phyloP scores from a whole-genome alignment of 768 basidiomycete species.

The Boletales sp. region DNA sequence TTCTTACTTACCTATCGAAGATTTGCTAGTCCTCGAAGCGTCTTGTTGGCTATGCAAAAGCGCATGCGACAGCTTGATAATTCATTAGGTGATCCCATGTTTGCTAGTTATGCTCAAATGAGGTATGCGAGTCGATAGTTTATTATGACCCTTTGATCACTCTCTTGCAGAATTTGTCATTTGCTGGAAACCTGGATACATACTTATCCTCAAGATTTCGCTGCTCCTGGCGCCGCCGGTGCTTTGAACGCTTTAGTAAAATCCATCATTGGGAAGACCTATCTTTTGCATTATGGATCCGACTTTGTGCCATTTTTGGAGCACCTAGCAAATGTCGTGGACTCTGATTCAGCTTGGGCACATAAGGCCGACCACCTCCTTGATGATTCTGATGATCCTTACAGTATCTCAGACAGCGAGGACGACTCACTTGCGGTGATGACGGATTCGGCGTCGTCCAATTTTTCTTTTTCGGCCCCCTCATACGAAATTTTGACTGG shows the following conservation, averaged over 20 bases:
- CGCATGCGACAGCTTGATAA: slow-evolving; percentile 76
- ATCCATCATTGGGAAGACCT: slow-evolving; percentile 74
- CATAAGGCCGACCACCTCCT: slow-evolving; percentile 55
- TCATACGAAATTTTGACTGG: slow-evolving; percentile 23
- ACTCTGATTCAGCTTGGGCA: slow-evolving; percentile 75
- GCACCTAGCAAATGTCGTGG: slow-evolving; percentile 55
- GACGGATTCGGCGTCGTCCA: slow-evolving; percentile 30
- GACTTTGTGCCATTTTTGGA: slow-evolving; percentile 82
- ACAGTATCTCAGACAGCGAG: slow-evolving; percentile 54
- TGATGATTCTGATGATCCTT: slow-evolving; percentile 62
- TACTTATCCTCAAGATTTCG: slow-evolving; percentile 76
- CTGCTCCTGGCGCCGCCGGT: slow-evolving; percentile 67
- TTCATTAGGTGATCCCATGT: slow-evolving; percentile 74
- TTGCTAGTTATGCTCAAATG: slow-evolving; percentile 87
- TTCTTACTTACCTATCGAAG: slow-evolving; percentile 83
- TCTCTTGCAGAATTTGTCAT: slow-evolving; percentile 62
- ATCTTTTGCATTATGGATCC: slow-evolving; percentile 81
- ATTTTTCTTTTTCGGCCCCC: slow-evolving; percentile 18
- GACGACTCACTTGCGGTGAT: slow-evolving; percentile 33
- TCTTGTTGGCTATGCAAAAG: slow-evolving; percentile 86
- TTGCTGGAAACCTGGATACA: slow-evolving; percentile 75
- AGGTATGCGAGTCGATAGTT: slow-evolving; percentile 41
- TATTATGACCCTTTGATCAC: slow-evolving; percentile 1
- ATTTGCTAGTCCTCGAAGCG: slow-evolving; percentile 73
- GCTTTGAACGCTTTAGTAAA: slow-evolving; percentile 75